Conservation (phyloP, 305 asterid genomes). For the Fraxinus xanthoxyloides region DNA sequence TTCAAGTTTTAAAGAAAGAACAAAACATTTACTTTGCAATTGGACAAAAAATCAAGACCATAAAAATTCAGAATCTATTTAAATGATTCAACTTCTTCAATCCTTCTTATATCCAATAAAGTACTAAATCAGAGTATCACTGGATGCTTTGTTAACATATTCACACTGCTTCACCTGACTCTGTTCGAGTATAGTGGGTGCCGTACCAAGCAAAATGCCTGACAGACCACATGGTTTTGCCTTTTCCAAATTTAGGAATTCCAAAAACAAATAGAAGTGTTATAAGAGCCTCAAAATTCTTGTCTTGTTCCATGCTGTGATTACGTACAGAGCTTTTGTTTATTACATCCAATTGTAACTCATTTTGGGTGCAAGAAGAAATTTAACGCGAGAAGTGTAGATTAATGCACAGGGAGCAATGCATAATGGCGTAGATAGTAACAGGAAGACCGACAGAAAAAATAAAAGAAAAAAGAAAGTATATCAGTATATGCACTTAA, state of each 20-base stretch:
- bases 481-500: background rate
- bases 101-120: background rate
- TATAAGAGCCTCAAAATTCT: background rate
- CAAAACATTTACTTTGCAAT: background rate
- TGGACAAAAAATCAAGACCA: background rate
- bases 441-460: background rate
- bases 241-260: background rate
- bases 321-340: background rate
- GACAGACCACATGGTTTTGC: background rate
- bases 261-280: background rate
- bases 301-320: background rate
- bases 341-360: background rate
- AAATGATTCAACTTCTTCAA: background rate
- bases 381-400: background rate
- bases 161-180: background rate
- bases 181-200: background rate
- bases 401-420: background rate
- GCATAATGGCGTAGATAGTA: background rate
- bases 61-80: background rate
- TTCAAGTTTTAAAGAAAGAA: background rate
- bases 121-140: background rate
- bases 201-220: background rate
- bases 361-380: background rate
- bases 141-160: background rate
- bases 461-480: background rate